Conservation (phyloP, 2,329 filamentous ascomycete genomes). For the Penicillium sp. region DNA sequence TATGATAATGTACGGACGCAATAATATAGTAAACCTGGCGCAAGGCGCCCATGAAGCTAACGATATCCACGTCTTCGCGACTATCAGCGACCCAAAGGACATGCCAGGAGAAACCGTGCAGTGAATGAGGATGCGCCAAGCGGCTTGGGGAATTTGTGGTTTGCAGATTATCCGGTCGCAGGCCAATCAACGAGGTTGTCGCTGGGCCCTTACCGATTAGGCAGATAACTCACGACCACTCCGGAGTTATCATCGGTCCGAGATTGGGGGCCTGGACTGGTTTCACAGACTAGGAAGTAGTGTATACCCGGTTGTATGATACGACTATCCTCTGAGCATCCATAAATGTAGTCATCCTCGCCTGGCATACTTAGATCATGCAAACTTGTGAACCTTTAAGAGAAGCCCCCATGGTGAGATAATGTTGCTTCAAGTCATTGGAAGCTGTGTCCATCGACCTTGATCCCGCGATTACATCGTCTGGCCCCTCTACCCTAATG, state of each 20-base stretch:
- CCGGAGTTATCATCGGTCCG: slow-evolving; percentile 5
- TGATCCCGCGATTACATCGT: too few relatives aligned
- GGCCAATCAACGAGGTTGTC: neutral
- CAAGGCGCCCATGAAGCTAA: neutral
- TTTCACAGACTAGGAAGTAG: neutral
- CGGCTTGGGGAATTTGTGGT: slow-evolving; percentile 8
- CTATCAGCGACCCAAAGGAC: neutral
- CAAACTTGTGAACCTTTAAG: neutral
- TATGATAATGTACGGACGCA: neutral
- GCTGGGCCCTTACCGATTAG: slow-evolving; percentile 27
- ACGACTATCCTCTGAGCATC: neutral
- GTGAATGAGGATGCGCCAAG: slow-evolving; percentile 5
- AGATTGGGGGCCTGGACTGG: neutral
- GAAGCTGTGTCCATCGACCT: too few relatives aligned
- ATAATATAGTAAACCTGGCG: neutral
- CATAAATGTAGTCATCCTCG: neutral
- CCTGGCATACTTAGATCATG: neutral
- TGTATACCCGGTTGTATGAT: neutral
- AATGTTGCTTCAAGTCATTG: too few relatives aligned
- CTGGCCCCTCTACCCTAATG: too few relatives aligned
- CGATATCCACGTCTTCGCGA: neutral
- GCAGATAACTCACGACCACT: slow-evolving; percentile 7
- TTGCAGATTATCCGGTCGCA: neutral
- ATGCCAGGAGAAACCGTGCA: neutral
- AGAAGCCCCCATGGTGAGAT: neutral